Conservation (phyloP, 768 basidiomycete species). For the Xerocomellus intermedius region DNA sequence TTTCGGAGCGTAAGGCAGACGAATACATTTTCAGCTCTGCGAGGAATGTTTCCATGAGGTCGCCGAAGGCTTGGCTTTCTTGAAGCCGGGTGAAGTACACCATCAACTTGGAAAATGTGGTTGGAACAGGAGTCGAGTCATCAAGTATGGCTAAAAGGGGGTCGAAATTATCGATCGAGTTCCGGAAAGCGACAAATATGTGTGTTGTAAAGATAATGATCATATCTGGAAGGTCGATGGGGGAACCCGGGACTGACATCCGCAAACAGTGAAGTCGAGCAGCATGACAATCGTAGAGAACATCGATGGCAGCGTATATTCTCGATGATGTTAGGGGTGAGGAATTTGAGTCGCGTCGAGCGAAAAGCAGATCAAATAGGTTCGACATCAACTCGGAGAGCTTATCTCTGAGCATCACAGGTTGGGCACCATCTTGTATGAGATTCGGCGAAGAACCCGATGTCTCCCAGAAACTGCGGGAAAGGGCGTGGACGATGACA, state of each 20-base stretch:
- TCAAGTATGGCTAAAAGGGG: slow-evolving; percentile 27
- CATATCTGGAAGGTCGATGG: slow-evolving; percentile 25
- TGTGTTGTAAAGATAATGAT: slow-evolving; percentile 23
- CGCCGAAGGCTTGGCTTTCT: slow-evolving; percentile 5
- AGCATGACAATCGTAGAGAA: slow-evolving; percentile 26
- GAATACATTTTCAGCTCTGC: slow-evolving; percentile 26
- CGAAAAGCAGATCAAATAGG: slow-evolving; percentile 25
- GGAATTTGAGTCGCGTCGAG: background rate
- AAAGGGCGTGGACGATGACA: slow-evolving; percentile 30
- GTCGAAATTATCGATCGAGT: slow-evolving; percentile 3
- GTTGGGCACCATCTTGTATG: background rate
- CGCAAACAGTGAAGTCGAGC: slow-evolving; percentile 20
- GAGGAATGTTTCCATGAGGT: slow-evolving; percentile 26
- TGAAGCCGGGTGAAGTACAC: slow-evolving; percentile 14
- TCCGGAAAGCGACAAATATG: slow-evolving; percentile 13
- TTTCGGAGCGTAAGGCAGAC: slow-evolving; percentile 31
- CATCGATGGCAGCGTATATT: slow-evolving; percentile 18
- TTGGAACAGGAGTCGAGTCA: slow-evolving; percentile 28
- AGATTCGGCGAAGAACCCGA: background rate
- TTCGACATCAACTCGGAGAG: slow-evolving; percentile 21
- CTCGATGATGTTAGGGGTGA: slow-evolving; percentile 2
- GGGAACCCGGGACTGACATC: slow-evolving; percentile 1
- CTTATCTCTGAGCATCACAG: slow-evolving; percentile 15
- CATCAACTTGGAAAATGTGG: slow-evolving; percentile 33
- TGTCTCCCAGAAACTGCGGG: slow-evolving; percentile 15